These are phyloP conservation scores for Serendipita indica DNA, from an alignment of 768 basidiomycete species.

Conservation along the genomic window DNA sequence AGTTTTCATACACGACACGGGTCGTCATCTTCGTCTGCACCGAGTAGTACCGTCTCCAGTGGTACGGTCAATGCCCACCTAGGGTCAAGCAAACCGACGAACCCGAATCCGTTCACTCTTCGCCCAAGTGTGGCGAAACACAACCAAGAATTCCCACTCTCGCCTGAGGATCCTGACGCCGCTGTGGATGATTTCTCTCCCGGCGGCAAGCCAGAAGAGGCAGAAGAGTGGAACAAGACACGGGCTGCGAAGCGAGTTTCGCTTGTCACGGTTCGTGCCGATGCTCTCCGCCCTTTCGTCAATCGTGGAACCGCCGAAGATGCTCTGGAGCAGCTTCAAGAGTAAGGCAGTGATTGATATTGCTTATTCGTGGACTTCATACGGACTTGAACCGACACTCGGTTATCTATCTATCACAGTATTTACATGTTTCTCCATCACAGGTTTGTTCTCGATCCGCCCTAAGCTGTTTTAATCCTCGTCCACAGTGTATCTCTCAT, in stretches of 20 bases:
- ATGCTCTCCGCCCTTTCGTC: slow-evolving; percentile 13
- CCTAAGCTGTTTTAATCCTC: too few species aligned
- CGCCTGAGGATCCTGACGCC: not conserved
- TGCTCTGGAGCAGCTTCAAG: not conserved
- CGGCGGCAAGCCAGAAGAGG: slow-evolving; percentile 33
- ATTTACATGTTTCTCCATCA: too few species aligned
- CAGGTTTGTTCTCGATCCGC: too few species aligned
- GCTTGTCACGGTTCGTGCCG: slow-evolving; percentile 55
- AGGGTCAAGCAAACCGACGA: not conserved
- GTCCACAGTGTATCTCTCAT: too few species aligned
- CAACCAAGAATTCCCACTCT: not conserved
- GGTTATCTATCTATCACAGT: too few species aligned
- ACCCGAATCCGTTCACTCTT: not conserved
- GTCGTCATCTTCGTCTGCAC: not conserved
- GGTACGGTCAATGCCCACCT: not conserved
- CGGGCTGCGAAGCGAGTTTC: slow-evolving; percentile 76
- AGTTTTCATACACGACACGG: not conserved
- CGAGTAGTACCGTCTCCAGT: not conserved
- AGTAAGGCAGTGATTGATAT: too few species aligned
- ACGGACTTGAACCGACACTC: too few species aligned
- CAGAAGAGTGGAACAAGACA: slow-evolving; percentile 82
- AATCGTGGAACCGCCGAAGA: not conserved
- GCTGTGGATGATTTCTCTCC: not conserved
- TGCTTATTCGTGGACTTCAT: too few species aligned
- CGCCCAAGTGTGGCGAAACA: not conserved